Evolutionary conservation across 2,329 filamentous ascomycete species (phyloP).

Genomic region (Ceratocystis colombiana): DNA sequence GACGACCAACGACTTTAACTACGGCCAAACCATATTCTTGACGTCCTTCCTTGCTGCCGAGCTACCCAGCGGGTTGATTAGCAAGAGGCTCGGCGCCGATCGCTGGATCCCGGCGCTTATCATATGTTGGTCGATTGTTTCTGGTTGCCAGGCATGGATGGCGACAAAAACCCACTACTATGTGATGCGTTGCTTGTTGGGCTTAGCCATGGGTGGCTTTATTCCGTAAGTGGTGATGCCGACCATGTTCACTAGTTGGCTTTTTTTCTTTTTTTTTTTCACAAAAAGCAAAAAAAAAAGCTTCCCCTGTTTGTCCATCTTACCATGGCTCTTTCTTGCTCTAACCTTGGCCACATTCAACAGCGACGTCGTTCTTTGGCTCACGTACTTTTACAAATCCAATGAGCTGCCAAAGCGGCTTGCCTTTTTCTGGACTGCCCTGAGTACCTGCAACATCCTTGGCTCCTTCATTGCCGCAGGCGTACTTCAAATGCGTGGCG

Average conservation of each 20-base stretch:
- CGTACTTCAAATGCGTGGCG: conserved; percentile 33
- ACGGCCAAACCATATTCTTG: conserved; percentile 38
- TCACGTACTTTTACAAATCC: conserved; percentile 32
- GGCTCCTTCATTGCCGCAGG: conserved; percentile 42
- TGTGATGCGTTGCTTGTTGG: conserved; percentile 37
- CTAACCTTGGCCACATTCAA: not conserved
- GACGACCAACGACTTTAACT: conserved; percentile 40
- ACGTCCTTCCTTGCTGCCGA: conserved; percentile 40
- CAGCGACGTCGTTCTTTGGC: conserved; percentile 31
- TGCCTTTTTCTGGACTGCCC: conserved; percentile 31
- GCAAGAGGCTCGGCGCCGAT: conserved; percentile 43
- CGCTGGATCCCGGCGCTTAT: conserved; percentile 38
- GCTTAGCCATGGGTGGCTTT: conserved; percentile 42
- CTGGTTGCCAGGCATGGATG: conserved; percentile 35
- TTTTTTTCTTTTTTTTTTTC: not conserved
- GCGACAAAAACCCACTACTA: conserved; percentile 35
- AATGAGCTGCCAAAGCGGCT: conserved; percentile 31
- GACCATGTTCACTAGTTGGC: not conserved
- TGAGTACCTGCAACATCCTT: conserved; percentile 29
- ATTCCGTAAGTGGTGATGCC: conserved; percentile 35
- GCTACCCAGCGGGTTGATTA: conserved; percentile 41
- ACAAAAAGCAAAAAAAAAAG: too few relatives aligned
- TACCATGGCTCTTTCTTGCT: not conserved
- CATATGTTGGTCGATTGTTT: conserved; percentile 36
- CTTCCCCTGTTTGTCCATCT: too few relatives aligned